Evolutionary conservation across 768 basidiomycete genomes (phyloP), one percentile per base, ranked within the genome.

Genomic region (Boletus eberwhitei): DNA sequence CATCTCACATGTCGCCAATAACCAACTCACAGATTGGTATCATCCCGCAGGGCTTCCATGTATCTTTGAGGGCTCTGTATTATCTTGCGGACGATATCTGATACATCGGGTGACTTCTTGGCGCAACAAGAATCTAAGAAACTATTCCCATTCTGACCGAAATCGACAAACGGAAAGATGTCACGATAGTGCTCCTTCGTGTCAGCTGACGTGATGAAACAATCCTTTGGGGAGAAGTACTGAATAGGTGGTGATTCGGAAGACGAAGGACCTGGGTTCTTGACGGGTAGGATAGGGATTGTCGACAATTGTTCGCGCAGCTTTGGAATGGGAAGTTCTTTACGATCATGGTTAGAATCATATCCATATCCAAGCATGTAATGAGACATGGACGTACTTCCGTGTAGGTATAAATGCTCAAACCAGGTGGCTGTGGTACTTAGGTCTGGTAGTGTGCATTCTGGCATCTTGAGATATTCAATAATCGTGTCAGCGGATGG

Each of bases 81-180:
- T 5, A 61, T 60, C 42, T 56, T 60, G 24, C 49, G 53, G 29
- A 4, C 34, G n/a, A 61, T 40, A 32, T 61, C 59, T 1, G 49
- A 50, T 40, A 41, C 53, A 1, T 60, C 59, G 0, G 53, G 59
- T 4, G 29, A 60, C 53, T 48, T 60, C 38, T 51, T 55, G 53
- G 59, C 49, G 2, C 48, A 42, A 16, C 58, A 60, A 19, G 36
- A 51, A 3, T 56, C 59, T 3, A 60, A 35, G 50, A 60, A 60
- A 36, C 5, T 51, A 5, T 58, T 58, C 21, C 47, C 55, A 8
- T 57, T 5, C 42, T 5, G 49, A 29, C 53, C 41, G 29, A 60
- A 60, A 48, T 60, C 22, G 12, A 60, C 59, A 16, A 55, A 60
- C 3, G 59, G 26, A 38, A 60, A 60, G 22, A 45, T 45, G n/a